Evolutionary conservation across 768 basidiomycete genomes (phyloP), one percentile per base, ranked within the genome.

Genomic region (Clavulina sp.): DNA sequence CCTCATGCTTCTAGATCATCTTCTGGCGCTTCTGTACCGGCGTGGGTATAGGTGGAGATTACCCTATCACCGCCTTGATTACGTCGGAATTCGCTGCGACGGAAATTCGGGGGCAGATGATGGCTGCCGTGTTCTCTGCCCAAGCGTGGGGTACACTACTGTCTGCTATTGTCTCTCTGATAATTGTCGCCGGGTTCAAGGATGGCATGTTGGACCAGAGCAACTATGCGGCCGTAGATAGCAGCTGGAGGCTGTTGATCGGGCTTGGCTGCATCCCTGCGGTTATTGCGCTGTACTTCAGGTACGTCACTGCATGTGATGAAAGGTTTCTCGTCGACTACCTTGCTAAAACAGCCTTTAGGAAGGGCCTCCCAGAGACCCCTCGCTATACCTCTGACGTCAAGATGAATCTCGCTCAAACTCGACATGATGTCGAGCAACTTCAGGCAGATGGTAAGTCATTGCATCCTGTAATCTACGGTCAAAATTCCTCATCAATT

Each of bases 361-460:
- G 88, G 62, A 73, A 89, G 31, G 88, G 87, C 24, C 89, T 92
- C 60, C 85, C 88, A 2, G 87, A 91, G 64, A 91, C 87, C 0
- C 88, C 88, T 28, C 84, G 88, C 57, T 79, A 74, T 63, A 93
- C 88, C 54, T 88, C 91, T 82, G 88, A 92, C 69, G 75, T 92
- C 54, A 85, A 89, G 64, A 72, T 81, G 47, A 88, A 91, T 63
- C 68, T 92, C 41, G 69, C 74, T 36, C 83, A 81, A 61, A 88
- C 86, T 4, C 51, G 76, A 0, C 66, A 71, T 28, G 88, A 91
- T 59, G 83, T 88, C 56, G 72, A 80, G 53, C 70, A 72, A 41
- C 81, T 85, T 60, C 54, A 63, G 34, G 62, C 62, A 50, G 62
- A 61, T 48, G 65, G 66, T 32, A 61, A 59, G n/a, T n/a, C n/a